A percentile compares a stretch with the other conserved stretches of the same genome.
phyloP scores from a whole-genome alignment of 2,329 filamentous ascomycete species.

The Sphaerostilbella broomeana region DNA sequence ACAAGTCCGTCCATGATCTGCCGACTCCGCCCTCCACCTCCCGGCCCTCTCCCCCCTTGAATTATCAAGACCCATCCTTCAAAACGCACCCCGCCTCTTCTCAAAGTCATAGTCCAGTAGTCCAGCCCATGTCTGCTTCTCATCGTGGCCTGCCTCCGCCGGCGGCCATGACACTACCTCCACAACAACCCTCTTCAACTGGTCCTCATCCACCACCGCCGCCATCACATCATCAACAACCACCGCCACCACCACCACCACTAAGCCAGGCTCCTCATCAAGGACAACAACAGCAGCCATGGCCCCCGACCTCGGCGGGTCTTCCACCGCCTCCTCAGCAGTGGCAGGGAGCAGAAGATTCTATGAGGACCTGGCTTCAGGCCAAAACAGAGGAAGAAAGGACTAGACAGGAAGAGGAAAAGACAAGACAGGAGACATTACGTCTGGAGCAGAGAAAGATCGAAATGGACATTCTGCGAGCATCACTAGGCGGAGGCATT shows the following conservation, averaged over 20 bases:
- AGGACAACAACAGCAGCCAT: slow-evolving; percentile 33
- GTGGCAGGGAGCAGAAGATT: slow-evolving; percentile 62
- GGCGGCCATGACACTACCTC: slow-evolving; percentile 56
- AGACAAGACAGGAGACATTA: slow-evolving; percentile 55
- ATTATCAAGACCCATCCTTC: slow-evolving; percentile 40
- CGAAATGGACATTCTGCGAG: slow-evolving; percentile 65
- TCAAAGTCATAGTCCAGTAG: slow-evolving; percentile 41
- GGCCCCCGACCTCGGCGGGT: slow-evolving; percentile 31
- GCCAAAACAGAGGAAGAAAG: slow-evolving; percentile 69
- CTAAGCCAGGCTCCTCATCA: slow-evolving; percentile 25
- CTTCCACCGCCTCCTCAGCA: slow-evolving; percentile 58
- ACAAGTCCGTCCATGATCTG: slow-evolving; percentile 56
- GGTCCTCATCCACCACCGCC: slow-evolving; percentile 22
- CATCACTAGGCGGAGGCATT: slow-evolving; percentile 62
- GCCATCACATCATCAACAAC: slow-evolving; percentile 22
- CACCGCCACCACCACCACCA: slow-evolving; percentile 18
- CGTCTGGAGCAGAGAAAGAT: slow-evolving; percentile 66
- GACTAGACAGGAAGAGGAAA: slow-evolving; percentile 68
- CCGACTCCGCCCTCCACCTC: slow-evolving; percentile 51
- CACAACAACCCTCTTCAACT: slow-evolving; percentile 32
- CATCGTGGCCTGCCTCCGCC: slow-evolving; percentile 65
- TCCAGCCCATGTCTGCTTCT: slow-evolving; percentile 59
- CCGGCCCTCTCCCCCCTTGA: slow-evolving; percentile 49
- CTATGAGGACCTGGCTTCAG: slow-evolving; percentile 64
- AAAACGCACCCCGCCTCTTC: slow-evolving; percentile 34